Evolutionary conservation across 2,329 filamentous ascomycete genomes (phyloP).

Genomic region (Stagonosporopsis cucurbitacearum): DNA sequence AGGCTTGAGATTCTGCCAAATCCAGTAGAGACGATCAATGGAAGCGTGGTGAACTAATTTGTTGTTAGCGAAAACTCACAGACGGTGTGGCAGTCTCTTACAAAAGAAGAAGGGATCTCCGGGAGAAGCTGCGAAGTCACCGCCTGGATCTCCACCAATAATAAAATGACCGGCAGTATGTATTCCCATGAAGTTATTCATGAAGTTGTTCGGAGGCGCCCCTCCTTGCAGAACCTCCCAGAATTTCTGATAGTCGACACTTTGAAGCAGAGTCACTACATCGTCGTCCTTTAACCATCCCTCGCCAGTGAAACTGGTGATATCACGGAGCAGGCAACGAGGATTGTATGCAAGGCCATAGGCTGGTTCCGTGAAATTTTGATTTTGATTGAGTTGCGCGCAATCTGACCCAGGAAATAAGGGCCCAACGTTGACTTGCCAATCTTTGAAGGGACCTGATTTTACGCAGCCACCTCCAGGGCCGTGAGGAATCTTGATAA

Average conservation of each 20-base stretch:
- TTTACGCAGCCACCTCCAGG: constrained; percentile 63
- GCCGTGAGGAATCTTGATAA: constrained; percentile 52
- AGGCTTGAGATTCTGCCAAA: constrained; percentile 56
- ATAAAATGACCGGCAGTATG: constrained; percentile 57
- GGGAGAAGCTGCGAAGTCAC: constrained; percentile 56
- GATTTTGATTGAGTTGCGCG: neutral
- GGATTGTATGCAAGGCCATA: constrained; percentile 45
- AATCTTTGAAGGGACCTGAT: constrained; percentile 57
- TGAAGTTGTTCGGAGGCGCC: constrained; percentile 31
- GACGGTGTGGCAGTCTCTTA: neutral
- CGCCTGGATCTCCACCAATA: constrained; percentile 54
- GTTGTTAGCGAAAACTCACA: neutral
- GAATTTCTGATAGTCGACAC: constrained; percentile 33
- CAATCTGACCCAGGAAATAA: constrained; percentile 1
- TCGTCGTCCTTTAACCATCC: constrained; percentile 20
- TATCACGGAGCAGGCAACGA: constrained; percentile 51
- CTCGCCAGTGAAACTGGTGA: constrained; percentile 32
- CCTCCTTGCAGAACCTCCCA: constrained; percentile 49
- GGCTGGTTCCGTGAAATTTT: constrained; percentile 15
- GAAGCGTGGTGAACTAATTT: constrained; percentile 48
- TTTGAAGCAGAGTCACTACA: constrained; percentile 24
- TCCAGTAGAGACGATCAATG: constrained; percentile 58
- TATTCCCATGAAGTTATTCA: constrained; percentile 49
- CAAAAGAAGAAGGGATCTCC: constrained; percentile 56
- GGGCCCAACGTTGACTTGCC: constrained; percentile 43